These are phyloP conservation scores for Nissolia schottii DNA, from an alignment of 306 rosid genomes.

Conservation along the genomic window DNA sequence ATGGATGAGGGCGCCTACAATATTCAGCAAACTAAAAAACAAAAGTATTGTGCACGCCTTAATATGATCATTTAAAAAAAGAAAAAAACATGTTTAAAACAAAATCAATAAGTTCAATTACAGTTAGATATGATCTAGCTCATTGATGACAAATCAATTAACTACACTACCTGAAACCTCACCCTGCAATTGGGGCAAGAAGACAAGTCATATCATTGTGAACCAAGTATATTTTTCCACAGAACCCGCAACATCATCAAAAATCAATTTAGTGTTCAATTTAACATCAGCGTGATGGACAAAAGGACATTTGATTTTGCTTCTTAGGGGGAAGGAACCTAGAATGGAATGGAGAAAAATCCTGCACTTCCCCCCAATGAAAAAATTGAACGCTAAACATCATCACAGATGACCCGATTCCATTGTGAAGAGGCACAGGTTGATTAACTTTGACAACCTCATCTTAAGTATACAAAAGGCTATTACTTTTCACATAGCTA, in stretches of 20 bases:
- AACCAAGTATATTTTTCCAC: neutral
- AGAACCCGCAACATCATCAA: neutral
- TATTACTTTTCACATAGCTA: neutral
- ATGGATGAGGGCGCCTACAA: neutral
- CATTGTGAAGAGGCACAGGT: neutral
- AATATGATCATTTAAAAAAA: too few species aligned
- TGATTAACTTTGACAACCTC: neutral
- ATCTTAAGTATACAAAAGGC: neutral
- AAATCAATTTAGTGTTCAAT: neutral
- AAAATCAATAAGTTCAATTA: neutral
- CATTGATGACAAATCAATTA: neutral
- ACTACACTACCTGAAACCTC: neutral
- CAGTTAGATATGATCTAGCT: neutral
- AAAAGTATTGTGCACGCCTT: too few species aligned
- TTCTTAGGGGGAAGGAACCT: neutral
- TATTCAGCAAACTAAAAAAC: neutral
- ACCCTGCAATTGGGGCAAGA: neutral
- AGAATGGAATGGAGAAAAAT: neutral
- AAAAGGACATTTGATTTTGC: neutral
- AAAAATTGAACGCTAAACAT: neutral
- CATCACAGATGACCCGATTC: neutral
- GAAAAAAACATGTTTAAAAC: too few species aligned
- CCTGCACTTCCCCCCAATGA: neutral
- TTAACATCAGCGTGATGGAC: neutral
- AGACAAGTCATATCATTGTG: neutral